phyloP scores from a whole-genome alignment of 2,329 filamentous ascomycete species.

The Ceratocystis diversiconidia region DNA sequence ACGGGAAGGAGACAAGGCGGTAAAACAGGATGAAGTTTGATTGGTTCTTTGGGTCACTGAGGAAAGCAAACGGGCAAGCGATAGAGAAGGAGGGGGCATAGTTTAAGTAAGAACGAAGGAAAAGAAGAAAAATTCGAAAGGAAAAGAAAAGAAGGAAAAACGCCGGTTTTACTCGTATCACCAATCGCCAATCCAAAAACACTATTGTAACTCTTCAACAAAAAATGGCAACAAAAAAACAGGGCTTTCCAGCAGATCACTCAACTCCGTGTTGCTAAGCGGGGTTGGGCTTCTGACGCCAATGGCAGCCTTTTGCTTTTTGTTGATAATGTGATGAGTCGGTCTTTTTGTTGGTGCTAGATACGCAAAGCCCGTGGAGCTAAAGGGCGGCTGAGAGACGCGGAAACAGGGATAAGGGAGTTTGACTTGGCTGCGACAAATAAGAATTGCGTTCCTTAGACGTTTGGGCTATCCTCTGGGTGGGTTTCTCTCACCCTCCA shows the following conservation, averaged over 20 bases:
- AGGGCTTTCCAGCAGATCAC: background rate
- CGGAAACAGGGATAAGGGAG: background rate
- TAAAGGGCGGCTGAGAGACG: background rate
- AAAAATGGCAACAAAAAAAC: background rate
- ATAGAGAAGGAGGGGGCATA: background rate
- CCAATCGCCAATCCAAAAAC: background rate
- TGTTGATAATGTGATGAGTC: conserved; percentile 3
- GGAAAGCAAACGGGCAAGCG: background rate
- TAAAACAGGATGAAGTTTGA: background rate
- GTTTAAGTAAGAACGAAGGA: background rate
- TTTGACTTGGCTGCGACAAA: conserved; percentile 3
- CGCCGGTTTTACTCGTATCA: background rate
- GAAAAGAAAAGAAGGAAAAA: background rate
- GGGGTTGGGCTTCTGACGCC: background rate
- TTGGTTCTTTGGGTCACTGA: background rate
- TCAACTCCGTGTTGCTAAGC: background rate
- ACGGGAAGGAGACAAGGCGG: background rate
- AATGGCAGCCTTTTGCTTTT: background rate
- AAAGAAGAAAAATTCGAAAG: background rate
- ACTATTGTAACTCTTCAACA: conserved; percentile 3
- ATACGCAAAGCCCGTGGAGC: background rate
- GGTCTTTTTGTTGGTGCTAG: conserved; percentile 4
- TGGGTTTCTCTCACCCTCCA: background rate
- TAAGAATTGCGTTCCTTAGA: background rate
- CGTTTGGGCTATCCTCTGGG: background rate